Evolutionary conservation across 148 eudicot genomes (phyloP).

Genomic region (Nyssa sinensis): DNA sequence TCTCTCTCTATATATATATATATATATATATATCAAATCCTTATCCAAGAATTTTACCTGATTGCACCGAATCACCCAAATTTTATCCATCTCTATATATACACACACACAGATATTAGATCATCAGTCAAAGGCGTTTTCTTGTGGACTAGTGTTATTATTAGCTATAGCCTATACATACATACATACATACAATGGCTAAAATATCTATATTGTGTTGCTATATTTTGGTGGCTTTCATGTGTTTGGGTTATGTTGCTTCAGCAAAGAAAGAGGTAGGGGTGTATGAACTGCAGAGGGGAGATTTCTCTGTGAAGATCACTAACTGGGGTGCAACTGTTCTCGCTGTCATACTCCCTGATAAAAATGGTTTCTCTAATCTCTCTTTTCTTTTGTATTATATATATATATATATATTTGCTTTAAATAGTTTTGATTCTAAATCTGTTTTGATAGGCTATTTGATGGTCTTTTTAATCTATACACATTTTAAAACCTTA

Average conservation of each 20-base stretch:
- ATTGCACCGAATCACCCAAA: background rate
- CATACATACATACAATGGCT: background rate
- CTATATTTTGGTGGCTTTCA: constrained; percentile 8
- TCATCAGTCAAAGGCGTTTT: background rate
- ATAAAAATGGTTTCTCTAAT: constrained; percentile 39
- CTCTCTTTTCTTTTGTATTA: background rate
- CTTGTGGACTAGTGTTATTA: background rate
- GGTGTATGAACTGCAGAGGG: constrained; percentile 41
- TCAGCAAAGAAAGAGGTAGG: constrained; percentile 22
- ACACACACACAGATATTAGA: background rate
- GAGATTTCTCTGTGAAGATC: constrained; percentile 45
- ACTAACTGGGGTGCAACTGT: constrained; percentile 65
- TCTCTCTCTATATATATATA: too few relatives aligned
- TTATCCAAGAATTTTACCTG: background rate
- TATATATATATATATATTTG: background rate
- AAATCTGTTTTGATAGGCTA: too few relatives aligned
- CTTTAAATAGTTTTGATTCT: background rate
- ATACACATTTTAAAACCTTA: background rate
- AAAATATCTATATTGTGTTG: constrained; percentile 4
- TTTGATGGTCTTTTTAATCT: too few relatives aligned
- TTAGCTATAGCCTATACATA: too few relatives aligned
- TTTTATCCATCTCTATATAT: background rate
- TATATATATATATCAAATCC: too few relatives aligned
- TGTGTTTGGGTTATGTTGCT: background rate
- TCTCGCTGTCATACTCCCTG: constrained; percentile 45